Evolutionary conservation across 805 yeast genomes (phyloP).

Genomic region (Brettanomyces anomalus): DNA sequence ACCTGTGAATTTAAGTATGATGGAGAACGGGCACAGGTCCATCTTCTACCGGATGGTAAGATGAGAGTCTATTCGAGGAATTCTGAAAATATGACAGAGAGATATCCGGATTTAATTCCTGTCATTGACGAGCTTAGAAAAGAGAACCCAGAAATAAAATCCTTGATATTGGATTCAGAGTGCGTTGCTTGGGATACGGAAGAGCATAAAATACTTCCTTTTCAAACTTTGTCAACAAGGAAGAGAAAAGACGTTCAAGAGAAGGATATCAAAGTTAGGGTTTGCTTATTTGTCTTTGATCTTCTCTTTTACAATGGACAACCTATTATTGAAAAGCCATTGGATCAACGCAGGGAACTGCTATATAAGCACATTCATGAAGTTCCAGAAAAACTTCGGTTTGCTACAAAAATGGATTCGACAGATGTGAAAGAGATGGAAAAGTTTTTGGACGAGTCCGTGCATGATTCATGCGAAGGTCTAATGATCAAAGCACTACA

Average conservation of each 20-base stretch:
- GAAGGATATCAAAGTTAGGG: slow-evolving; percentile 81
- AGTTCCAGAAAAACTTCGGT: slow-evolving; percentile 70
- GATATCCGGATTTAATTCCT: slow-evolving; percentile 84
- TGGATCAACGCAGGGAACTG: slow-evolving; percentile 60
- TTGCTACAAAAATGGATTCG: slow-evolving; percentile 69
- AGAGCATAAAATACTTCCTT: slow-evolving; percentile 75
- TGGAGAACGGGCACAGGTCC: slow-evolving; percentile 97
- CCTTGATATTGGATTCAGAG: slow-evolving; percentile 86
- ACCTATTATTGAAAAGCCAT: slow-evolving; percentile 55
- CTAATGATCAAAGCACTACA: slow-evolving; percentile 87
- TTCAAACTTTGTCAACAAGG: slow-evolving; percentile 87
- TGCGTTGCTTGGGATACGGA: slow-evolving; percentile 95
- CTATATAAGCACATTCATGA: slow-evolving; percentile 47
- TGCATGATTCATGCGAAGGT: slow-evolving; percentile 89
- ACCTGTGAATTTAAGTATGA: slow-evolving; percentile 97
- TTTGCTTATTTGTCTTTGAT: slow-evolving; percentile 90
- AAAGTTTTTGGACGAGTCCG: slow-evolving; percentile 76
- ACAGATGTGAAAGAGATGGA: slow-evolving; percentile 70
- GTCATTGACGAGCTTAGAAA: slow-evolving; percentile 43
- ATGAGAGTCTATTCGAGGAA: slow-evolving; percentile 84
- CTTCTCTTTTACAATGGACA: slow-evolving; percentile 66
- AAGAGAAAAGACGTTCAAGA: slow-evolving; percentile 89
- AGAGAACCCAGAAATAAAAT: slow-evolving; percentile 28
- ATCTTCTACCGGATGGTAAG: slow-evolving; percentile 53
- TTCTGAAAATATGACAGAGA: slow-evolving; percentile 92